These are phyloP conservation scores for Fomitopsis pulvina DNA, from an alignment of 768 basidiomycete genomes.

Conservation along the genomic window DNA sequence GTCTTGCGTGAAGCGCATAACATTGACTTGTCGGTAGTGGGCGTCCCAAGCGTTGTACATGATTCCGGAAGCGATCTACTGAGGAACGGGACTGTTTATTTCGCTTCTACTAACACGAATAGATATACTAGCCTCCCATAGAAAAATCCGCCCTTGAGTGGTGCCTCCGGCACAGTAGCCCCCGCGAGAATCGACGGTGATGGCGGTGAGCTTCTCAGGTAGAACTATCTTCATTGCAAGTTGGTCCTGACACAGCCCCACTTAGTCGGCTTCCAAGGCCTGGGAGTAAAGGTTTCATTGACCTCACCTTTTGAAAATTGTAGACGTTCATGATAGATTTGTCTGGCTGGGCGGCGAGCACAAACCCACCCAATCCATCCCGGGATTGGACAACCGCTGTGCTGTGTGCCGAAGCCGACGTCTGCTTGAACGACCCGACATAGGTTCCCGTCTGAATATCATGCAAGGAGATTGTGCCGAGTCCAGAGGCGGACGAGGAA, in stretches of 20 bases:
- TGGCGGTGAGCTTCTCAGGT: constrained; percentile 82
- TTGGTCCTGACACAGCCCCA: constrained; percentile 70
- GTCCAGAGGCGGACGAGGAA: constrained; percentile 36
- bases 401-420: constrained; percentile 55
- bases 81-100: neutral
- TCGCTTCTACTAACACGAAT: neutral
- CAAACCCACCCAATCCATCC: constrained; percentile 73
- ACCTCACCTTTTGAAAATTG: constrained; percentile 82
- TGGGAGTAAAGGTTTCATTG: neutral
- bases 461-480: constrained; percentile 68
- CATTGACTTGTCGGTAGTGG: constrained; percentile 86
- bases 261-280: too few species aligned
- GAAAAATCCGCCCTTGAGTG: constrained; percentile 78
- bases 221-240: constrained; percentile 78
- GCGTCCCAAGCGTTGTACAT: constrained; percentile 90
- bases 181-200: constrained; percentile 68
- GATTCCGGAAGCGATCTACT: constrained; percentile 87
- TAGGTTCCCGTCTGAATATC: constrained; percentile 73
- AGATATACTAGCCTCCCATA: constrained; percentile 81
- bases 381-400: constrained; percentile 63
- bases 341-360: constrained; percentile 81
- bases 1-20: constrained; percentile 78
- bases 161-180: constrained; percentile 85
- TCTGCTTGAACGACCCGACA: constrained; percentile 87
- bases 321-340: constrained; percentile 89